Base-by-base conservation (phyloP, 1,284 basidiomycete genomes). In the Pascua guehoae region DNA sequence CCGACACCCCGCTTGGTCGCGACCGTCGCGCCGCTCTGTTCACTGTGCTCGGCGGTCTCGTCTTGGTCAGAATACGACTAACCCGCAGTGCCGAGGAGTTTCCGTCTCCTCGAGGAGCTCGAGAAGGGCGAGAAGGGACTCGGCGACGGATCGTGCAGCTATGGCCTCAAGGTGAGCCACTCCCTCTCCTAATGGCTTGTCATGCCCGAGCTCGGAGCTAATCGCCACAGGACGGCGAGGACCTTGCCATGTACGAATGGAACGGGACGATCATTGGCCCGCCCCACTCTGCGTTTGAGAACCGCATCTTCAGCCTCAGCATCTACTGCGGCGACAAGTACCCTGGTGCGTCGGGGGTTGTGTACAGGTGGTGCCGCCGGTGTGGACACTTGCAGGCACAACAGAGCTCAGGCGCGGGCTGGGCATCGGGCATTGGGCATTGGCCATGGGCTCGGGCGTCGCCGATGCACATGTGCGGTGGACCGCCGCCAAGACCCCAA, bases 81-180 rank as follows among this genome's bases (percentile, higher is more conserved):
- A 32, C 24, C 24, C 7, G 24, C 66, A 98, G 95, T 98, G 61
- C 95, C 95, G 42, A 84, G 95, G 71, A 97, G 93, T 79, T 98
- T 98, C 81, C 85, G 91, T 56, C 86, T 98, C 45, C 84, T 97
- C 49, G 93, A 97, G 78, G 94, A 98, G 81, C 88, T 98, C 66
- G 95, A 98, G 80, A 98, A 98, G 79, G 95, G 96, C 68, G 95
- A 98, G 82, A 98, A 98, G 79, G 95, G 96, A 49, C 92, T 98
- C 72, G 95, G 95, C 63, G 95, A 98, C 80, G 95, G 94, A 58
- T 91, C 88, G 41, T 96, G 92, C 80, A 94, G 91, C 38, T 98
- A 98, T 70, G 94, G 94, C 56, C 81, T 96, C 57, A 89, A 90
- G 77, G 76, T 78, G 63, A 56, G 18, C 24, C 24, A 3, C 24